Evolutionary conservation across 495 filamentous ascomycete genomes (phyloP), one percentile per base, ranked within the genome.

Genomic region (Hyaloscypha finlandica): DNA sequence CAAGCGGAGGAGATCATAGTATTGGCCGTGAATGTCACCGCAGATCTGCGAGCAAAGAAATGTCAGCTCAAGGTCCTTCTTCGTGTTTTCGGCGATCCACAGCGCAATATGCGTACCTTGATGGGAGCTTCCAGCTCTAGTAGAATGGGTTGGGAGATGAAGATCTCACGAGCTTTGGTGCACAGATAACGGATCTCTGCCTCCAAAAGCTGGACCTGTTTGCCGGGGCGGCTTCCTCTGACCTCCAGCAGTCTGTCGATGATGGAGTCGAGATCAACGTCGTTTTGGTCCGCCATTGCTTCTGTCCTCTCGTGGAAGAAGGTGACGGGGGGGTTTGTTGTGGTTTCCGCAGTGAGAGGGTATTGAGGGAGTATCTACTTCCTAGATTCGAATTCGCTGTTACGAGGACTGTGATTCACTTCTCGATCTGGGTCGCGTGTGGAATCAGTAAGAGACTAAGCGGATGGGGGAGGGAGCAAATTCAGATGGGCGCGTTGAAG

Each of bases 1-100:
- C 37, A 99, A 85, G 73, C 95, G 92, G 58, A 99, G 86, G 33
- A 99, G 87, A 80, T 99, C 95, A 79, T 99, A 99, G 81, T 99
- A 99, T 84, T 99, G 95, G 63, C 95, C 95, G 77, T 99, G 95
- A 69, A 99, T 99, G 82, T 99, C 95, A 81, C 95, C 95, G 78
- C 95, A 98, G 74, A 99, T 99, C 95, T 99, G 70, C 60, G 37
- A 58, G 51, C 29, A 51, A 59, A 59, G 65, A 48, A 48, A 48
- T 14, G 16, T 48, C 42, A 48, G 42, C 42, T 19, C 42, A 48
- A 3, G 35, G 42, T 19, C 16, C 16, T 37, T 37, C 35, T 37
- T 48, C 42, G 16, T 16, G 16, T 4, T 48, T 19, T 48, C 9
- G 9, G 1, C 42, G 37, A 57, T 68, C 25, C 62, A 53, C 35